Conservation (phyloP, 768 basidiomycete genomes). For the Floccularia luteovirens region DNA sequence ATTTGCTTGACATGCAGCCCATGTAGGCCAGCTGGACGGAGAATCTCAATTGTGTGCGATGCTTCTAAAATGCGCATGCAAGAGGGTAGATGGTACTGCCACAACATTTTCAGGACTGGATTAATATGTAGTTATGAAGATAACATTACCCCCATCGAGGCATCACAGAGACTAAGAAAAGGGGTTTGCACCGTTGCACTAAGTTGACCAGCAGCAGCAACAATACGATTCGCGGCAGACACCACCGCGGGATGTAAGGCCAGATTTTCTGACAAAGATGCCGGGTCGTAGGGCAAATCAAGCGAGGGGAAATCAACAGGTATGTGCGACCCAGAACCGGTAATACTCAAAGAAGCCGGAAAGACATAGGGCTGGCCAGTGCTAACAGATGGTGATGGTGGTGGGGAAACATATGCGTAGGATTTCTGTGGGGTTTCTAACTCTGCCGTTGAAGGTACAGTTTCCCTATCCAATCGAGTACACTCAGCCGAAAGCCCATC, state of each 20-base stretch:
- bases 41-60: slow-evolving; percentile 61
- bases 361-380: slow-evolving; percentile 2
- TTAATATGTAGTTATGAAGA: slow-evolving; percentile 1
- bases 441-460: slow-evolving; percentile 2
- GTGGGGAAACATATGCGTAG: slow-evolving; percentile 22
- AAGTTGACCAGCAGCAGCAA: slow-evolving; percentile 66
- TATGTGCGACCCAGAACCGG: background rate
- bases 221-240: slow-evolving; percentile 53
- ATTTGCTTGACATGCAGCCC: slow-evolving; percentile 44
- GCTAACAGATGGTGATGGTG: slow-evolving; percentile 18
- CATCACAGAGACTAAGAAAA: slow-evolving; percentile 68
- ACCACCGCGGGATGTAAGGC: slow-evolving; percentile 53
- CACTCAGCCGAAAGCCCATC: background rate
- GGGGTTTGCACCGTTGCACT: slow-evolving; percentile 57
- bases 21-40: slow-evolving; percentile 52
- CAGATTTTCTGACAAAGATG: slow-evolving; percentile 43
- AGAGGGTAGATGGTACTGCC: slow-evolving; percentile 69
- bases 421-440: too few species aligned
- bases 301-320: slow-evolving; percentile 52
- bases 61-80: slow-evolving; percentile 71
- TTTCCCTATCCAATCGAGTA: background rate
- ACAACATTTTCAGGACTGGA: slow-evolving; percentile 1
- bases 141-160: slow-evolving; percentile 49
- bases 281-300: slow-evolving; percentile 36
- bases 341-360: background rate